A percentile compares a stretch with the other conserved stretches of the same genome.
These are phyloP conservation scores for Plantago coronopus DNA, from an alignment of 305 asterid genomes.

Conservation along the genomic window DNA sequence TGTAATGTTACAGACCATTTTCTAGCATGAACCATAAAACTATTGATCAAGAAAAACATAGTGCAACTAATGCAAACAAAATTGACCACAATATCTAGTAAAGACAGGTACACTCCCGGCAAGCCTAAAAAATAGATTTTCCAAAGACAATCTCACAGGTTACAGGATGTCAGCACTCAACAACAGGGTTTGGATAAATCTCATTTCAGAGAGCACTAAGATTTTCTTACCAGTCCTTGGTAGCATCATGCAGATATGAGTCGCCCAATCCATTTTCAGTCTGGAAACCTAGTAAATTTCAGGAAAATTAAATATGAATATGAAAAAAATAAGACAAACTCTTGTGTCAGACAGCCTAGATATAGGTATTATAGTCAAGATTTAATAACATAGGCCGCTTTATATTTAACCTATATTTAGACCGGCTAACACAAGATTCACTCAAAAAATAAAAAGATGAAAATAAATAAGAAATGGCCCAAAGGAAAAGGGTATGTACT, in stretches of 20 bases:
- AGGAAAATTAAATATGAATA: background rate
- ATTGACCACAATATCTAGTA: background rate
- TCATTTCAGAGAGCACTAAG: slow-evolving; percentile 7
- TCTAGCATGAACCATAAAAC: slow-evolving; percentile 14
- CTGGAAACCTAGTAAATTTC: slow-evolving; percentile 41
- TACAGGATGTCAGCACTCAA: background rate
- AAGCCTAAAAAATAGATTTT: background rate
- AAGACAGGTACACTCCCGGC: too few relatives aligned
- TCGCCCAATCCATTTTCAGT: slow-evolving; percentile 40
- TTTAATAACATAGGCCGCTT: too few relatives aligned
- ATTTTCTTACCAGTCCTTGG: slow-evolving; percentile 54
- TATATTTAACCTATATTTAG: too few relatives aligned
- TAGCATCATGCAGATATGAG: slow-evolving; percentile 43
- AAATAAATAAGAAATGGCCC: slow-evolving; percentile 9
- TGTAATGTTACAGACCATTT: background rate
- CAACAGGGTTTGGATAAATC: slow-evolving; percentile 11
- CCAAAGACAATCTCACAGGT: slow-evolving; percentile 1
- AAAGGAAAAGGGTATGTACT: slow-evolving; percentile 5
- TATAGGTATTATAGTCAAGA: too few relatives aligned
- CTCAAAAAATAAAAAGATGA: too few relatives aligned
- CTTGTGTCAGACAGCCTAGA: too few relatives aligned
- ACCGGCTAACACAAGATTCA: too few relatives aligned
- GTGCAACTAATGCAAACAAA: background rate
- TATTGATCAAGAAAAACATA: background rate
- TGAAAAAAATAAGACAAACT: too few relatives aligned